phyloP scores from a whole-genome alignment of 1,284 basidiomycete genomes.

The Apiotrichum gamsii region DNA sequence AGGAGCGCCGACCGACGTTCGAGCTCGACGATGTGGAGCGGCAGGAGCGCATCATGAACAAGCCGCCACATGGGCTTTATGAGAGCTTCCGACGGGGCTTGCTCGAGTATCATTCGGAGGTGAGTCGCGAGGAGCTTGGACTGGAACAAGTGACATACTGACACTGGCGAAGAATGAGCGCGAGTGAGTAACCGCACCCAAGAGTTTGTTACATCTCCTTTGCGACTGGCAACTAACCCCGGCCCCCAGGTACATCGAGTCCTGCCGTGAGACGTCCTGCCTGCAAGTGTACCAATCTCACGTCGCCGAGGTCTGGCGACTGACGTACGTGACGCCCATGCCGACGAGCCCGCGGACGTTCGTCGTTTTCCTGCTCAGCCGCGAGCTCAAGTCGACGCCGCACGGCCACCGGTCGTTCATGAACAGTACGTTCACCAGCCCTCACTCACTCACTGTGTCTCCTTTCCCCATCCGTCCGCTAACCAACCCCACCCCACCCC shows the following conservation, averaged over 20 bases:
- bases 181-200: constrained; percentile 17
- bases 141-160: neutral
- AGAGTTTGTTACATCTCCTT: too few relatives aligned
- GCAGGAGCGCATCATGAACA: constrained; percentile 27
- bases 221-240: constrained; percentile 1
- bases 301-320: constrained; percentile 44
- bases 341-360: constrained; percentile 45
- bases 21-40: constrained; percentile 21
- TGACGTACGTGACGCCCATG: constrained; percentile 43
- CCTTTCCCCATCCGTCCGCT: neutral
- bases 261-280: constrained; percentile 37
- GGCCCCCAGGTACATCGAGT: constrained; percentile 42
- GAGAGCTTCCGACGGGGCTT: constrained; percentile 41
- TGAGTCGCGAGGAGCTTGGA: neutral
- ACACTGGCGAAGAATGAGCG: constrained; percentile 15
- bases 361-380: constrained; percentile 36
- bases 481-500: neutral
- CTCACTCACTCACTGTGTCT: too few relatives aligned
- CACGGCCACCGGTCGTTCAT: constrained; percentile 35
- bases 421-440: constrained; percentile 33
- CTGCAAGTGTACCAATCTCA: constrained; percentile 39
- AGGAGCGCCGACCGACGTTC: constrained; percentile 4
- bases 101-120: constrained; percentile 28
- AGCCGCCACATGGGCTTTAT: constrained; percentile 28
- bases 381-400: constrained; percentile 28